Evolutionary conservation across 2,329 filamentous ascomycete species (phyloP).

Genomic region (Scleromitrula shiraiana): DNA sequence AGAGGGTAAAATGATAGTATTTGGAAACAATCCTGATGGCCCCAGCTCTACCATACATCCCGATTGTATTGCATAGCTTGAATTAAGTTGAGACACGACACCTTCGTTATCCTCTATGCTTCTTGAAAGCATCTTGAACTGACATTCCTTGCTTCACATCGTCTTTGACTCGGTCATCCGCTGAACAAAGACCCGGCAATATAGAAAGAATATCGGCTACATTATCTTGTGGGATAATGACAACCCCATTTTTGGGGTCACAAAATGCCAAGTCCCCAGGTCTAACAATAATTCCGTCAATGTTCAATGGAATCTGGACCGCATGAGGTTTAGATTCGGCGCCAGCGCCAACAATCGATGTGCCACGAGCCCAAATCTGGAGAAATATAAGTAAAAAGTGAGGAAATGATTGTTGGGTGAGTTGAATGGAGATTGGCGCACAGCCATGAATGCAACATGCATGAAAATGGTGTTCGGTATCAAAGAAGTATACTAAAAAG

Average conservation of each 20-base stretch:
- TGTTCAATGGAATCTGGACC: conserved; percentile 37
- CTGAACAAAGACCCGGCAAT: conserved; percentile 29
- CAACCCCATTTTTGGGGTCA: conserved; percentile 62
- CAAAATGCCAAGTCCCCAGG: conserved; percentile 62
- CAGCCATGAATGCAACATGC: too few relatives aligned
- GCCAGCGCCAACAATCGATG: conserved; percentile 50
- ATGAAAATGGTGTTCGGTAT: neutral
- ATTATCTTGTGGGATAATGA: conserved; percentile 55
- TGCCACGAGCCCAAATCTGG: conserved; percentile 47
- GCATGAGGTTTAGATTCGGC: conserved; percentile 50
- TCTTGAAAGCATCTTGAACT: conserved; percentile 59
- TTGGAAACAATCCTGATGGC: too few relatives aligned
- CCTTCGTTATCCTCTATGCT: conserved; percentile 21
- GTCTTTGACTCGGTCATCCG: conserved; percentile 54
- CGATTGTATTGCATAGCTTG: too few relatives aligned
- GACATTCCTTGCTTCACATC: conserved; percentile 56
- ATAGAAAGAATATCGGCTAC: conserved; percentile 53
- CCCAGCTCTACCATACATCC: too few relatives aligned
- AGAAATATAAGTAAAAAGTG: neutral
- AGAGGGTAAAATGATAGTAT: too few relatives aligned
- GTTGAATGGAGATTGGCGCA: neutral
- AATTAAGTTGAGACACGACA: too few relatives aligned
- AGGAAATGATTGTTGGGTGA: neutral
- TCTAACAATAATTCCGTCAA: conserved; percentile 36
- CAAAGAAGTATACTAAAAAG: neutral